These are phyloP conservation scores for Penicillium hordei DNA, from an alignment of 2,329 filamentous ascomycete genomes.

Conservation along the genomic window DNA sequence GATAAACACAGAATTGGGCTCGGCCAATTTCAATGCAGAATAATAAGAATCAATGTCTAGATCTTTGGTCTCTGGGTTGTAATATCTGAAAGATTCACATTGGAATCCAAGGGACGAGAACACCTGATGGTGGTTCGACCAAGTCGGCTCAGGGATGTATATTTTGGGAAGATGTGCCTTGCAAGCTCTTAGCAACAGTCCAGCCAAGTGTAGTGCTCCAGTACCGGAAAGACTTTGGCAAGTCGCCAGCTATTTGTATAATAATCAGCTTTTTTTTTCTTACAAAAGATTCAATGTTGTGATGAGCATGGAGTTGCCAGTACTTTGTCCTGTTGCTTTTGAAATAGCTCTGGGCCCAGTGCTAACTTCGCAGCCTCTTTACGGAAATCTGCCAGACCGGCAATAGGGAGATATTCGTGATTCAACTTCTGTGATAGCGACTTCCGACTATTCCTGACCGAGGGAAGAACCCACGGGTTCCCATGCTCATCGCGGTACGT, in stretches of 20 bases:
- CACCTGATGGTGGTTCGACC: conserved; percentile 97
- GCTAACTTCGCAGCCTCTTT: conserved; percentile 82
- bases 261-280: background rate
- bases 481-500: conserved; percentile 38
- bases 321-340: conserved; percentile 15
- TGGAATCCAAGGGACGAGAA: conserved; percentile 80
- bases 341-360: conserved; percentile 56
- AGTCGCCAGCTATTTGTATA: conserved; percentile 46
- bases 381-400: conserved; percentile 77
- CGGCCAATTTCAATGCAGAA: conserved; percentile 9
- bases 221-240: conserved; percentile 94
- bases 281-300: background rate
- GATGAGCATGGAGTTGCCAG: background rate
- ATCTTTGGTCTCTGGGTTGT: conserved; percentile 15
- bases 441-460: conserved; percentile 25
- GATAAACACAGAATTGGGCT: conserved; percentile 17
- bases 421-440: conserved; percentile 65
- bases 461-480: conserved; percentile 38
- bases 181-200: conserved; percentile 19
- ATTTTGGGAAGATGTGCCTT: conserved; percentile 43
- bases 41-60: conserved; percentile 26
- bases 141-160: conserved; percentile 90
- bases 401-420: conserved; percentile 96
- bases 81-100: conserved; percentile 51
- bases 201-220: conserved; percentile 29